Conservation (phyloP, 106 monocot genomes). For the Vanilla planifolia region DNA sequence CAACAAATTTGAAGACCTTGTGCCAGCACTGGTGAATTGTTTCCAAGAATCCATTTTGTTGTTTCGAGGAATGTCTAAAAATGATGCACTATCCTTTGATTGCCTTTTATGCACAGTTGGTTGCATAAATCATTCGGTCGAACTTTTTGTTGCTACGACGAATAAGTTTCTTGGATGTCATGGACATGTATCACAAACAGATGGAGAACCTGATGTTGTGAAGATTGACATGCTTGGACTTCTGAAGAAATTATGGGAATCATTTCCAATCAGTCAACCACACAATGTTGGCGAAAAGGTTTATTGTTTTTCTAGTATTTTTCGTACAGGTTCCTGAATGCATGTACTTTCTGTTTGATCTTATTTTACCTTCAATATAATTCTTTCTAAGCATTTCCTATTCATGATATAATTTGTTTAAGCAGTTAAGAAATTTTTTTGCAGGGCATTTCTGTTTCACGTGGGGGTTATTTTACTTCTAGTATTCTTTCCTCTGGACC, state of each 20-base stretch:
- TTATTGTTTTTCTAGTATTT: slow-evolving; percentile 4
- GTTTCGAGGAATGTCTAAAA: slow-evolving; percentile 17
- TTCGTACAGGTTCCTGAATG: too few relatives aligned
- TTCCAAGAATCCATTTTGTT: slow-evolving; percentile 53
- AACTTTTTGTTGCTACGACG: slow-evolving; percentile 20
- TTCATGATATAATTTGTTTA: too few relatives aligned
- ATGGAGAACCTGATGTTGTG: slow-evolving; percentile 9
- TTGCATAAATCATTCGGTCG: slow-evolving; percentile 48
- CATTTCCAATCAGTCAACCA: slow-evolving; percentile 47
- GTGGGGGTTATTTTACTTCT: too few relatives aligned
- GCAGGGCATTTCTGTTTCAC: too few relatives aligned
- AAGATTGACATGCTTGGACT: slow-evolving; percentile 13
- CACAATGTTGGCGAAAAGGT: slow-evolving; percentile 44
- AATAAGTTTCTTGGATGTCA: slow-evolving; percentile 12
- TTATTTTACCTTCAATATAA: too few relatives aligned
- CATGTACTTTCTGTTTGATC: too few relatives aligned
- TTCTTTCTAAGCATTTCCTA: too few relatives aligned
- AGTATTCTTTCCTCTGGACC: too few relatives aligned
- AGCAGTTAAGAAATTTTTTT: too few relatives aligned
- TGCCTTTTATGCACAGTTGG: slow-evolving; percentile 51
- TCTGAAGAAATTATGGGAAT: slow-evolving; percentile 58
- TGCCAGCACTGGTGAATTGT: slow-evolving; percentile 61
- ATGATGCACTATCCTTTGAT: slow-evolving; percentile 50
- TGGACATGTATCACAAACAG: slow-evolving; percentile 1
- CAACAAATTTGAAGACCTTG: slow-evolving; percentile 60